A percentile compares a stretch with the other conserved stretches of the same genome.
Evolutionary conservation across 176 grass and related monocot species (phyloP).

Genomic region (Saccharum officinarum): DNA sequence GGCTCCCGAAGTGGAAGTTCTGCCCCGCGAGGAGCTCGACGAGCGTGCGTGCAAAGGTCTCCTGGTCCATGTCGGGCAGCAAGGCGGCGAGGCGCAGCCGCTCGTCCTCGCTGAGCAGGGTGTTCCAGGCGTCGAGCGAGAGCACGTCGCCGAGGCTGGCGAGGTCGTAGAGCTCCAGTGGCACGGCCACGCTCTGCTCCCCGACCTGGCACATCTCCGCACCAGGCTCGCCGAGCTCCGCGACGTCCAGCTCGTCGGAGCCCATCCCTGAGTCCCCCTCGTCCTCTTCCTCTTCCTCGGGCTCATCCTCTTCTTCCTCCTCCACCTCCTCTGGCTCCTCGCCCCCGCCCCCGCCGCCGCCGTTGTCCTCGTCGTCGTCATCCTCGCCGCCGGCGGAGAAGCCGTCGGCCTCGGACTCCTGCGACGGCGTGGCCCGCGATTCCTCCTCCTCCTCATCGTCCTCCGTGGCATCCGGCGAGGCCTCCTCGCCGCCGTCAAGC

Average conservation of each 20-base stretch:
- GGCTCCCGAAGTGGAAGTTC: conserved; percentile 83
- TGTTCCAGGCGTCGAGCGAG: conserved; percentile 77
- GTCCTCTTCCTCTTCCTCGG: conserved; percentile 41
- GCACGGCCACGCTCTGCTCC: conserved; percentile 63
- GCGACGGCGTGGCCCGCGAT: conserved; percentile 38
- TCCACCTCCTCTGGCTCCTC: background rate
- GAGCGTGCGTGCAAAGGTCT: conserved; percentile 68
- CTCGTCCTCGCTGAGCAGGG: conserved; percentile 69
- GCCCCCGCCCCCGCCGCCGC: background rate
- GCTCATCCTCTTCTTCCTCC: background rate
- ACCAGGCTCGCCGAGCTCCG: conserved; percentile 51
- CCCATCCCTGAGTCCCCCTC: conserved; percentile 78
- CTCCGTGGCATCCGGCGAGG: conserved; percentile 44
- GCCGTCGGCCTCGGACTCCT: conserved; percentile 42
- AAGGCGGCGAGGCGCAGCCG: conserved; percentile 55
- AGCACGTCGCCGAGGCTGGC: conserved; percentile 41
- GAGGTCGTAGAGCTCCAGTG: conserved; percentile 63
- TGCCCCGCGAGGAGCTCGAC: conserved; percentile 70
- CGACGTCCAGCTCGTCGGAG: conserved; percentile 58
- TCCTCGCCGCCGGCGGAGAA: conserved; percentile 43
- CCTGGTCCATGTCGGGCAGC: conserved; percentile 81
- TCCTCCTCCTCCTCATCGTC: conserved; percentile 52
- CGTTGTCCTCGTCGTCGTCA: conserved; percentile 36
- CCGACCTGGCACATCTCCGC: conserved; percentile 69
- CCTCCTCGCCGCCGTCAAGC: conserved; percentile 38